Conservation (phyloP, 148 eudicot species). For the Chenopodium berlandieri region DNA sequence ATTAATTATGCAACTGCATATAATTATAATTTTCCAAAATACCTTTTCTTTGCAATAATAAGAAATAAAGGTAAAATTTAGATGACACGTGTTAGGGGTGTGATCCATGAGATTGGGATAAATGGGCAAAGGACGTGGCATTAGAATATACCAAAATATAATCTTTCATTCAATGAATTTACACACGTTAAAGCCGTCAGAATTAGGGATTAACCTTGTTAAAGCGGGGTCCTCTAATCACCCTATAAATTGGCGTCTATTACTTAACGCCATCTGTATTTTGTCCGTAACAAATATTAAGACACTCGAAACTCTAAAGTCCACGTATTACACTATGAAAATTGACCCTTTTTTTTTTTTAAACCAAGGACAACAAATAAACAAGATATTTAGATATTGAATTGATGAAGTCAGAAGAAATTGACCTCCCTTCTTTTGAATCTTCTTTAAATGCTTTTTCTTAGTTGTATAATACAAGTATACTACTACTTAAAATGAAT, state of each 20-base stretch:
- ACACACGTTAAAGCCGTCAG: constrained; percentile 21
- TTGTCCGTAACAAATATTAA: constrained; percentile 1
- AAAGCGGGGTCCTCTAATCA: constrained; percentile 1
- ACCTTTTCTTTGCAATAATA: too few relatives aligned
- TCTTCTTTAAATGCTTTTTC: not conserved
- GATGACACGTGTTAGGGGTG: constrained; percentile 13
- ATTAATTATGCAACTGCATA: too few relatives aligned
- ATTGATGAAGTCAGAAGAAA: not conserved
- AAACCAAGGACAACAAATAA: not conserved
- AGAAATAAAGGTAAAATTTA: not conserved
- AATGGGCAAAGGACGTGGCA: constrained; percentile 14
- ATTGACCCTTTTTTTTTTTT: not conserved
- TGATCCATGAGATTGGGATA: constrained; percentile 10
- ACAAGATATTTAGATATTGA: not conserved
- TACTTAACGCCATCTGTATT: constrained; percentile 22
- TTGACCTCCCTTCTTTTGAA: not conserved
- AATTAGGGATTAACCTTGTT: not conserved
- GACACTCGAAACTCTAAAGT: not conserved
- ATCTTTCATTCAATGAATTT: constrained; percentile 19
- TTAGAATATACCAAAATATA: not conserved
- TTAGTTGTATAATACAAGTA: not conserved
- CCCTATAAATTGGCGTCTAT: constrained; percentile 3
- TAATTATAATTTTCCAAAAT: too few relatives aligned
- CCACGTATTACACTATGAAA: constrained; percentile 15
- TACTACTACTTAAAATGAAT: not conserved